Conservation (phyloP, 768 basidiomycete species). For the Lactifluus subvellereus region DNA sequence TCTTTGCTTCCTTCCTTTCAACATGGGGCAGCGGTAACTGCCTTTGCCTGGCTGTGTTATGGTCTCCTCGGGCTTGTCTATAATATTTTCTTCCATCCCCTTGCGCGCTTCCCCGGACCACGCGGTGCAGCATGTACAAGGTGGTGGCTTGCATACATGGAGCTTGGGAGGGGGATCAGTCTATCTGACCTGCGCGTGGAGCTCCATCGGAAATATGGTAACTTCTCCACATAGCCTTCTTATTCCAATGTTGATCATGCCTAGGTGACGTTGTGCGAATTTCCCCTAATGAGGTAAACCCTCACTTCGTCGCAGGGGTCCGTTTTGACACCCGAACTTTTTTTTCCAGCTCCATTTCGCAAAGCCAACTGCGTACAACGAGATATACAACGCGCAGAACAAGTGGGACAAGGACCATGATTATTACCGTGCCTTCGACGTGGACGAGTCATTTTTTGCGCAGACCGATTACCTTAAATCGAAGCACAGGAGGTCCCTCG, state of each 20-base stretch:
- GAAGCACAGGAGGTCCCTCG: constrained; percentile 31
- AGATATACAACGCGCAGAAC: constrained; percentile 17
- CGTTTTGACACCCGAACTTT: background rate
- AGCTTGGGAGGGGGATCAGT: constrained; percentile 6
- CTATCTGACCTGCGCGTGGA: constrained; percentile 11
- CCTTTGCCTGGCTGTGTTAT: background rate
- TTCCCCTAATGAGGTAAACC: constrained; percentile 13
- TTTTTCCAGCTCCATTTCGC: constrained; percentile 13
- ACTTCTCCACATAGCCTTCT: too few species aligned
- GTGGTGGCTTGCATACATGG: constrained; percentile 19
- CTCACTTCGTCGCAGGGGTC: background rate
- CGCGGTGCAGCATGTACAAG: constrained; percentile 18
- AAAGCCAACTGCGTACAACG: constrained; percentile 10
- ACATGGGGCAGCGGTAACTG: background rate
- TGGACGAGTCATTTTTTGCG: constrained; percentile 34
- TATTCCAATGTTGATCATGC: background rate
- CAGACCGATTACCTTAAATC: constrained; percentile 34
- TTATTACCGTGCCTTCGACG: constrained; percentile 37
- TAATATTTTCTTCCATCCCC: constrained; percentile 17
- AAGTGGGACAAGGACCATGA: constrained; percentile 37
- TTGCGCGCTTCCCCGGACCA: constrained; percentile 16
- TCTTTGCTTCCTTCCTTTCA: background rate
- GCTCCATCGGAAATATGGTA: constrained; percentile 16
- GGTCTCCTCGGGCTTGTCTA: background rate
- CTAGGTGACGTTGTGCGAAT: constrained; percentile 17